phyloP scores from a whole-genome alignment of 345 rosid genomes.

The Raphanus raphanistrum region DNA sequence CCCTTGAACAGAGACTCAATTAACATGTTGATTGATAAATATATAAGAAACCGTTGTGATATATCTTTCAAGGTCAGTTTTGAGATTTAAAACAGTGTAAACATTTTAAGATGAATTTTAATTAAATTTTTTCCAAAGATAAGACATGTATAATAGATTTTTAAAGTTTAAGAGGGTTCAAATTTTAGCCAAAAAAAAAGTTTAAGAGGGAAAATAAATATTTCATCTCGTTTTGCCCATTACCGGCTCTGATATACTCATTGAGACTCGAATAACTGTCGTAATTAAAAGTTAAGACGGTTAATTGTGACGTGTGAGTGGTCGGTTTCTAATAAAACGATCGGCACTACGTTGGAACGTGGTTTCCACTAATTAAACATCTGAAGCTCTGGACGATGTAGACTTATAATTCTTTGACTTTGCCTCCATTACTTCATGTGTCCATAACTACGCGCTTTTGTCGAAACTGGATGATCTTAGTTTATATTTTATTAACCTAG shows the following conservation, averaged over 20 bases:
- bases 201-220: too few species aligned
- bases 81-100: too few species aligned
- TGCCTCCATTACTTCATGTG: background rate
- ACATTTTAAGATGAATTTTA: background rate
- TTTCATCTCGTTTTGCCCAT: too few species aligned
- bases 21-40: background rate
- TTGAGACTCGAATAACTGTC: background rate
- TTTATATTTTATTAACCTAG: background rate
- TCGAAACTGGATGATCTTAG: background rate
- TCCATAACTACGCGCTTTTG: background rate
- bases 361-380: conserved; percentile 20
- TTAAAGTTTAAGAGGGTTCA: too few species aligned
- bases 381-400: conserved; percentile 6
- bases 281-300: background rate
- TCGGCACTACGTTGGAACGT: conserved; percentile 29
- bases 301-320: conserved; percentile 1
- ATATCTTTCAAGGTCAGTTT: too few species aligned
- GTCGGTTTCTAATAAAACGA: background rate
- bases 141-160: too few species aligned
- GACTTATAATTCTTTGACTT: background rate
- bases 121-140: too few species aligned
- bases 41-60: background rate
- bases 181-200: too few species aligned
- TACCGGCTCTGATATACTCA: too few species aligned
- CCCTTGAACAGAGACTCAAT: background rate